A percentile compares a stretch with the other conserved stretches of the same genome.
These are phyloP conservation scores for Yamadazyma diospyri DNA, from an alignment of 1,139 yeast species.

Conservation along the genomic window DNA sequence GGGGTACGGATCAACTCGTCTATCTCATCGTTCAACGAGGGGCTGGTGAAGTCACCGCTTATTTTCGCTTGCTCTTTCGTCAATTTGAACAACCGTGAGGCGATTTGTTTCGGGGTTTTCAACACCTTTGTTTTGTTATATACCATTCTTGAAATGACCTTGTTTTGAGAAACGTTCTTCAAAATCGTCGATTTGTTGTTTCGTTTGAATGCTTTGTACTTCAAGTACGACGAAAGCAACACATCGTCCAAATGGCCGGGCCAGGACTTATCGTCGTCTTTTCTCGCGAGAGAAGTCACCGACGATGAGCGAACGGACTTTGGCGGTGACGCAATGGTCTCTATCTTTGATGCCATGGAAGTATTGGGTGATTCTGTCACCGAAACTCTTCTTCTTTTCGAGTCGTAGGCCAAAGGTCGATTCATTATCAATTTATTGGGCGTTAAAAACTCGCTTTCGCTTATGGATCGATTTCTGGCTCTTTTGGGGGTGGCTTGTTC, in stretches of 20 bases:
- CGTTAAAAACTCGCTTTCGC: constrained; percentile 24
- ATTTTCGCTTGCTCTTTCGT: constrained; percentile 14
- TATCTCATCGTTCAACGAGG: constrained; percentile 19
- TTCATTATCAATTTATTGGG: constrained; percentile 20
- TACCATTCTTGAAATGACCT: constrained; percentile 41
- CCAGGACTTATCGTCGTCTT: constrained; percentile 34
- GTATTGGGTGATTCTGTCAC: constrained; percentile 33
- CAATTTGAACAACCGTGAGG: constrained; percentile 29
- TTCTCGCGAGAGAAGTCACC: constrained; percentile 8
- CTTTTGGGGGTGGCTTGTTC: constrained; percentile 15
- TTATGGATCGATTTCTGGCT: constrained; percentile 3
- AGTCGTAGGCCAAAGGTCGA: constrained; percentile 1
- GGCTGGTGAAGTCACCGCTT: constrained; percentile 9
- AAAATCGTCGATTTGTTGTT: constrained; percentile 26
- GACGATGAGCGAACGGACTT: constrained; percentile 14
- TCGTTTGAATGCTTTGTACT: constrained; percentile 33
- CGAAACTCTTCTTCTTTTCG: constrained; percentile 12
- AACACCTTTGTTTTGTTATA: constrained; percentile 34
- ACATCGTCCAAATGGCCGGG: constrained; percentile 34
- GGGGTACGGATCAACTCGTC: constrained; percentile 26
- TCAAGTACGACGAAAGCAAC: constrained; percentile 33
- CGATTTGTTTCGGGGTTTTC: constrained; percentile 40
- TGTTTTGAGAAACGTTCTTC: constrained; percentile 39
- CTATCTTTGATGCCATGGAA: constrained; percentile 37
- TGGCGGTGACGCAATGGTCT: constrained; percentile 36